Percentiles rank a stretch among this genome's conserved stretches.
phyloP scores from a whole-genome alignment of 768 basidiomycete genomes.

The Strobilomyces confusus region DNA sequence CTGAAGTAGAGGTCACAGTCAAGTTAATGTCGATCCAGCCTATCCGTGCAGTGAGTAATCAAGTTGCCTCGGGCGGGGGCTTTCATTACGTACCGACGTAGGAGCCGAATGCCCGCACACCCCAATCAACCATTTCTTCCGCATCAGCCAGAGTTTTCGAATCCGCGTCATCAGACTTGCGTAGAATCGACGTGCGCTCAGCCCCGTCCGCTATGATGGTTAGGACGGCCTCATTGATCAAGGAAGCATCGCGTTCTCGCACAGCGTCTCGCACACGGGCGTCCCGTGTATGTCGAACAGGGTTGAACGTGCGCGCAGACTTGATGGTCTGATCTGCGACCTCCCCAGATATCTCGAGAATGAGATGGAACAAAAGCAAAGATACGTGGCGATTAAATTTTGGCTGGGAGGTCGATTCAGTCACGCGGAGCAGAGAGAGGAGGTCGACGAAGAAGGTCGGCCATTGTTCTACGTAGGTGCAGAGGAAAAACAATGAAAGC shows the following conservation, averaged over 20 bases:
- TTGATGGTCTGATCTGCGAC: constrained; percentile 96
- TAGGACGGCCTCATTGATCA: constrained; percentile 83
- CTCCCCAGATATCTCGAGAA: constrained; percentile 94
- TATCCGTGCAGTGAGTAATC: constrained; percentile 29
- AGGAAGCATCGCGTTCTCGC: constrained; percentile 80
- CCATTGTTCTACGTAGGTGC: constrained; percentile 83
- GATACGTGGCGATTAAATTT: constrained; percentile 82
- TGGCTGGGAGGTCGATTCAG: constrained; percentile 51
- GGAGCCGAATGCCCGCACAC: constrained; percentile 86
- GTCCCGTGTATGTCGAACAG: constrained; percentile 75
- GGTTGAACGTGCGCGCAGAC: constrained; percentile 70
- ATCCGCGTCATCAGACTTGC: constrained; percentile 42
- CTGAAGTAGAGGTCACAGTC: constrained; percentile 86
- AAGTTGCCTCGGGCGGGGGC: background rate
- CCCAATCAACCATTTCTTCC: constrained; percentile 85
- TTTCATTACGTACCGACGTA: constrained; percentile 76
- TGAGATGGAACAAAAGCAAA: constrained; percentile 84
- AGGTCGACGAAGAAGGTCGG: constrained; percentile 80
- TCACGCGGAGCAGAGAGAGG: constrained; percentile 65
- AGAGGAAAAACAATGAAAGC: constrained; percentile 82
- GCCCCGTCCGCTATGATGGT: constrained; percentile 73
- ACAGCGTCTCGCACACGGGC: constrained; percentile 84
- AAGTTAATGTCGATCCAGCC: constrained; percentile 99
- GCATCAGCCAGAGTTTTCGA: constrained; percentile 53
- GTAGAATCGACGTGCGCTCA: constrained; percentile 50